Conservation (phyloP, 2,329 filamentous ascomycete genomes). For the Macroventuria anomochaeta region DNA sequence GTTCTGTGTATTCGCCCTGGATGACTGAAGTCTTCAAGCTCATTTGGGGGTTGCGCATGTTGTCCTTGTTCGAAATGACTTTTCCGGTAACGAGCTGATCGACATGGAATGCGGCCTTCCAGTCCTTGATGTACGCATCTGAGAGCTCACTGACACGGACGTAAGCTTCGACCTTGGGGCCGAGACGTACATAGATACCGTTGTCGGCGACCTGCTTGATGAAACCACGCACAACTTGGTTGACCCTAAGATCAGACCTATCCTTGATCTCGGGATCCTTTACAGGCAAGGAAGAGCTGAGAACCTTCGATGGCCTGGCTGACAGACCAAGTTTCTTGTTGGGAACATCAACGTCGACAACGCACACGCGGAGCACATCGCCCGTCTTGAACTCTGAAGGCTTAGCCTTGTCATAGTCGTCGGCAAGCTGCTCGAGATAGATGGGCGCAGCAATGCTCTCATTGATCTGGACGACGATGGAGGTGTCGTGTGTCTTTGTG, state of each 20-base stretch:
- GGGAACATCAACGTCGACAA: conserved; percentile 77
- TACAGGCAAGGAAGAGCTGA: conserved; percentile 83
- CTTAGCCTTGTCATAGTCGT: conserved; percentile 84
- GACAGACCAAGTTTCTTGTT: conserved; percentile 89
- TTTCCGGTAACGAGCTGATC: conserved; percentile 92
- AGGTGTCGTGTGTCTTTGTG: conserved; percentile 83
- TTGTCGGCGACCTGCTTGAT: conserved; percentile 89
- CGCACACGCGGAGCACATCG: conserved; percentile 84
- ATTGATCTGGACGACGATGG: conserved; percentile 84
- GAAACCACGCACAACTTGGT: conserved; percentile 87
- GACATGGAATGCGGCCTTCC: conserved; percentile 86
- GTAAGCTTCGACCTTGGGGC: conserved; percentile 79
- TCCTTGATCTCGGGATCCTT: conserved; percentile 80
- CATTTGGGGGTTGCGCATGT: conserved; percentile 77
- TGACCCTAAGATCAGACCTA: conserved; percentile 72
- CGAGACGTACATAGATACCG: conserved; percentile 84
- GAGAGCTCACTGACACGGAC: conserved; percentile 89
- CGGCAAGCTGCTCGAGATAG: conserved; percentile 80
- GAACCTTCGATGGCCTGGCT: conserved; percentile 81
- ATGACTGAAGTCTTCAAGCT: conserved; percentile 86
- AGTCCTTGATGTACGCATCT: conserved; percentile 90
- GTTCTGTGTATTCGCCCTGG: conserved; percentile 77
- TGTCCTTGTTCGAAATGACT: conserved; percentile 73
- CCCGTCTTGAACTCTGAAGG: conserved; percentile 79
- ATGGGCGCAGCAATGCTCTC: conserved; percentile 80